Evolutionary conservation across 208 protist genomes (phyloP).

Genomic region (Leishmania tropica): DNA sequence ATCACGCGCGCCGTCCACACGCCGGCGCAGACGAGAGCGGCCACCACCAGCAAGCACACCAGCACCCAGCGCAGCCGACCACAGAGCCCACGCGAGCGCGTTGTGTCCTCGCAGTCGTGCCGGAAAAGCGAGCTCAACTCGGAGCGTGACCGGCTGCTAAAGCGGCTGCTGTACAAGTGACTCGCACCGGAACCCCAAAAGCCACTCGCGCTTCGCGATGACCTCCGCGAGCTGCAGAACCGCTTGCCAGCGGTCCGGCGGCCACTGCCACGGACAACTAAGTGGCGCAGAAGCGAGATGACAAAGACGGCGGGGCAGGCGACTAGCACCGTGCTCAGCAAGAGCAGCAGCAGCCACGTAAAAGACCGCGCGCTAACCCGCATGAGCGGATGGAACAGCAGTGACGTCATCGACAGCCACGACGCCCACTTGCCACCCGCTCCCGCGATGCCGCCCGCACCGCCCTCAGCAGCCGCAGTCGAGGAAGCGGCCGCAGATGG

Average conservation of each 20-base stretch:
- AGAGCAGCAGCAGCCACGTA: constrained; percentile 19
- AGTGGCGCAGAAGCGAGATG: constrained; percentile 4
- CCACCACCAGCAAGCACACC: constrained; percentile 9
- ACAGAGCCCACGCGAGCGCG: background rate
- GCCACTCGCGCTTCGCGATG: background rate
- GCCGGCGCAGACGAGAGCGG: constrained; percentile 1
- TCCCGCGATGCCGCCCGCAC: background rate
- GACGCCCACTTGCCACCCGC: background rate
- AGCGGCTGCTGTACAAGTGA: background rate
- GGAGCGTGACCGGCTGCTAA: background rate
- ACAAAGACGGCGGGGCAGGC: constrained; percentile 15
- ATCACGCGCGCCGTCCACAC: constrained; percentile 11
- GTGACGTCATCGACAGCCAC: background rate
- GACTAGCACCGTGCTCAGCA: constrained; percentile 21
- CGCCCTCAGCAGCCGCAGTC: background rate
- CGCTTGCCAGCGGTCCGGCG: background rate
- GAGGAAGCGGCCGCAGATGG: background rate
- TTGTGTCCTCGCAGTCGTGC: background rate
- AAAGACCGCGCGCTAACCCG: constrained; percentile 17
- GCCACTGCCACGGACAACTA: background rate
- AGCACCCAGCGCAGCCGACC: background rate
- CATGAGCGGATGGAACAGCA: background rate
- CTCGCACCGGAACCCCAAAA: background rate
- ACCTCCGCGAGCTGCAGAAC: background rate
- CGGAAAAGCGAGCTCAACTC: background rate